Evolutionary conservation across 345 rosid species (phyloP), one percentile per base, ranked within the genome.

Genomic region (Excoecaria agallocha): DNA sequence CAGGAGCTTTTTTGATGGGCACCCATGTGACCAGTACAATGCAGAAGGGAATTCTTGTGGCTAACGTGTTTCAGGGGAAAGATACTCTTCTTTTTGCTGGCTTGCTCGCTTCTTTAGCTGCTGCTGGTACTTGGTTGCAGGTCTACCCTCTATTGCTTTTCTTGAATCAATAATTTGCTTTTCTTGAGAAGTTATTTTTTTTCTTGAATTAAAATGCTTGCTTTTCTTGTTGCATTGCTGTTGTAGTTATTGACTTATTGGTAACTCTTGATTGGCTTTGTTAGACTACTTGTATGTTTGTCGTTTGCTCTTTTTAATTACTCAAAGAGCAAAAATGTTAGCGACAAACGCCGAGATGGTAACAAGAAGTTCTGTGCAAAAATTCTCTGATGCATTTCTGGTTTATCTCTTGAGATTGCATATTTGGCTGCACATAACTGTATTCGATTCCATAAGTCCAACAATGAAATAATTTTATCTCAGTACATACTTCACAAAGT

Each of bases 101-200:
- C 9, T 83, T 94, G 70, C 87, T 94, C 46, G 91, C 96, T 83
- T 91, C 93, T 60, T 76, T 95, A 25, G 98, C 93, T 72, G 96
- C 98, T 25, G 98, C 98, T 79, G 97, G 98, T 64, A 89, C 98
- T 84, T 95, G 99, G 97, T 79, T 95, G 82, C 98, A 95, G 98
- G 97, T 92, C 58, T 86, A 48, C 24, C 64, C n/a, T 22, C 24
- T 61, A 12, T 72, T 55, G 49, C 56, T 61, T 66, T 66, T 67
- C 50, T 46, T 66, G n/a, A 30, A 1, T 13, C 4, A 22, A 1
- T 58, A 15, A 3, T 56, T n/a, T 11, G 30, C 16, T 4, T 12
- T 60, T 11, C 2, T 60, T 17, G 25, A 19, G 17, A 13, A 8
- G 12, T 46, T 10, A 0, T 46, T 66, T 4, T 2, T 5, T 61